Evolutionary conservation across 169 alveolate species (phyloP), one percentile per base, ranked within the genome.

Genomic region (Amoebophrya sp.): DNA sequence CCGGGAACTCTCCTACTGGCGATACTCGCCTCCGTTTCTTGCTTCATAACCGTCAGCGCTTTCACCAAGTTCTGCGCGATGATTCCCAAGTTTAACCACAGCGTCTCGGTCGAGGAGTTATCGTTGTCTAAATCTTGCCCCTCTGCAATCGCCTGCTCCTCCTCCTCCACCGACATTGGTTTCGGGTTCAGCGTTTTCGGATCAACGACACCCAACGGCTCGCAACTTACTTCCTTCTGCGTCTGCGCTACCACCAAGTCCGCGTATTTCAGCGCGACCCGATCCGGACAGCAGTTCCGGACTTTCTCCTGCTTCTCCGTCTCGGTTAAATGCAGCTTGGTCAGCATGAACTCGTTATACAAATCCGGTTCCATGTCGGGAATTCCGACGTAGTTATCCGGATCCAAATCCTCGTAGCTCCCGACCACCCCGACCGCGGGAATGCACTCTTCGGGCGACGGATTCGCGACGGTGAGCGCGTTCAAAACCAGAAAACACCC

Each of bases 391-490:
- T 66, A 66, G 35, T 3, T 7, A 1, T 66, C 83, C 83, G 83
- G 83, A 25, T 66, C 83, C 83, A 66, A 66, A 25, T 66, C 83
- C 35, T 66, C 83, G 35, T 7, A 7, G 83, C 32, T 66, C 32
- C 35, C 12, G 83, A 2, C 1, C 29, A 66, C 83, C 39, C 83
- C 83, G 32, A 7, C 18, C 10, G 83, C 83, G 35, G 83, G 1
- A 25, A 66, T 66, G 83, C 83, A 66, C 83, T 66, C 83, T 25
- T 66, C 83, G 35, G 83, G 83, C 83, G 12, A 12, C 83, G 83
- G 83, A 25, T 66, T 66, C 32, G 83, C 83, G 38, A 66, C 83
- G 7, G 35, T 3, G 38, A 66, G 29, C 39, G 83, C 83, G 83
- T 66, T 66, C 32, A 66, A 66, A 3, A 25, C 18, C 35, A 66